Evolutionary conservation across 495 filamentous ascomycete genomes (phyloP).

Genomic region (Massariosphaeria phaeospora): DNA sequence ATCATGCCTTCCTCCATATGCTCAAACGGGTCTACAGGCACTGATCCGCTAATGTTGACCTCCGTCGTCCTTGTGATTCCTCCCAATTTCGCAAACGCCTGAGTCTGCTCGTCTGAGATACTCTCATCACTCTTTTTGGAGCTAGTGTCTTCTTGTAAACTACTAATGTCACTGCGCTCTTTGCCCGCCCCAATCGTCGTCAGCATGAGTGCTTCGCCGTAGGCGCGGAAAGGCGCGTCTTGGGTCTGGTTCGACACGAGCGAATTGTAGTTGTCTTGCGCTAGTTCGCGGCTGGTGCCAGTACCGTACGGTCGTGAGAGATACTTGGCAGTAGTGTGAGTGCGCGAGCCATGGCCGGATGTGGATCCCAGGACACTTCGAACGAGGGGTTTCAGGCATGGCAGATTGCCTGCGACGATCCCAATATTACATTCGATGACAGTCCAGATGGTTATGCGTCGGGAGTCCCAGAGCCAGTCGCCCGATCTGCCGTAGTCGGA

Average conservation of each 20-base stretch:
- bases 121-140: constrained; percentile 18
- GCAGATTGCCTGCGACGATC: constrained; percentile 36
- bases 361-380: constrained; percentile 22
- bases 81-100: not conserved
- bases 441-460: constrained; percentile 33
- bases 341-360: constrained; percentile 18
- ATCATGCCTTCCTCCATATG: not conserved
- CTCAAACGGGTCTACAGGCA: not conserved
- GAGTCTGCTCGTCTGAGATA: not conserved
- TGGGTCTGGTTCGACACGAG: constrained; percentile 13
- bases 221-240: not conserved
- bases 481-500: constrained; percentile 21
- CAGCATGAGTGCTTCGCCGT: constrained; percentile 18
- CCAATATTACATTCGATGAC: constrained; percentile 33
- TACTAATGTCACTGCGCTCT: not conserved
- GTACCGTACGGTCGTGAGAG: constrained; percentile 12
- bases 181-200: constrained; percentile 6
- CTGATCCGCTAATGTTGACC: constrained; percentile 4
- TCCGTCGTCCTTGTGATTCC: constrained; percentile 29
- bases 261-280: constrained; percentile 23
- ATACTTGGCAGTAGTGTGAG: constrained; percentile 5
- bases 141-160: not conserved
- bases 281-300: constrained; percentile 12
- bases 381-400: constrained; percentile 36
- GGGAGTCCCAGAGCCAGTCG: constrained; percentile 27